Evolutionary conservation across 352 stramenopile genomes (phyloP).

Genomic region (Phytophthora nicotianae): DNA sequence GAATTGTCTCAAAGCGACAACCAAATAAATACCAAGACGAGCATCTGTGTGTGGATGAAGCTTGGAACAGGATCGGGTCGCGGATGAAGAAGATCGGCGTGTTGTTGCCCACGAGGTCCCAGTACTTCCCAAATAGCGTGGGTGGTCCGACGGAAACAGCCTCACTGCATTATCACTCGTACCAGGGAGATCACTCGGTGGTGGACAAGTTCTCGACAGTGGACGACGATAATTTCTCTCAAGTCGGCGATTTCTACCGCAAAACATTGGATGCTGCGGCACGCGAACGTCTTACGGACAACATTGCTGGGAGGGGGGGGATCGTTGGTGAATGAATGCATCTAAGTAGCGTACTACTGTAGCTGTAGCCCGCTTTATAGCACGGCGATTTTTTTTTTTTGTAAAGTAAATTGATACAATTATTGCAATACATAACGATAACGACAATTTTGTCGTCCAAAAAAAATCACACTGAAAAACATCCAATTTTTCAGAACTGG

Average conservation of each 20-base stretch:
- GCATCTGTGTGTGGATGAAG: no score
- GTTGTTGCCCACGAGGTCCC: no score
- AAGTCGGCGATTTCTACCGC: constrained; percentile 82
- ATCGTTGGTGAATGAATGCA: constrained; percentile 83
- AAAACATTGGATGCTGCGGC: constrained; percentile 69
- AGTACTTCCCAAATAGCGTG: constrained; percentile 90
- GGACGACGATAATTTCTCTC: constrained; percentile 91
- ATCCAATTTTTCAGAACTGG: no score
- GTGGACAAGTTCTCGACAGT: constrained; percentile 73
- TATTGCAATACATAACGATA: no score
- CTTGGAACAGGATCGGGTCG: no score
- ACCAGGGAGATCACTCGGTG: constrained; percentile 38
- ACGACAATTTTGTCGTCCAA: no score
- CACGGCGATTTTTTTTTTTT: no score
- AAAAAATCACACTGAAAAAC: no score
- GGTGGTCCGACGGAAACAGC: not conserved
- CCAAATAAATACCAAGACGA: constrained; percentile 32
- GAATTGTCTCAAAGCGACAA: constrained; percentile 16
- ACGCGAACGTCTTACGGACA: constrained; percentile 82
- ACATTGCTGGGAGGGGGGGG: constrained; percentile 89
- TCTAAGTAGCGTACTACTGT: no score
- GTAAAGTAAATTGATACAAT: no score
- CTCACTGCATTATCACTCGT: constrained; percentile 36
- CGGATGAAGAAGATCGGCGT: no score
- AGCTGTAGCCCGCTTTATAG: no score